phyloP scores from a whole-genome alignment of 1,139 yeast genomes.

The Lodderomyces parapsilosis region DNA sequence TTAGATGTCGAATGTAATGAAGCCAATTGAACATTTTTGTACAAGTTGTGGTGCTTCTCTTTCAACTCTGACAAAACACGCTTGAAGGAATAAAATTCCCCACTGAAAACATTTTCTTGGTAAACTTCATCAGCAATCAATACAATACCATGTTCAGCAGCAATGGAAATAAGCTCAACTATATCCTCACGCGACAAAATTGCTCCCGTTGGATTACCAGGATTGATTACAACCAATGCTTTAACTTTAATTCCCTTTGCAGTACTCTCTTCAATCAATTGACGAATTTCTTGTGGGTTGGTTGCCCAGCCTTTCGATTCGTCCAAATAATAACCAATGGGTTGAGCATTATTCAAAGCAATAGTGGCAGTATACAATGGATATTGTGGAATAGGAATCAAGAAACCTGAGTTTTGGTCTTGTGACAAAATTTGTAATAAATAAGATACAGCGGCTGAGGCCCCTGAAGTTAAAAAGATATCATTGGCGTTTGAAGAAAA shows the following conservation, averaged over 20 bases:
- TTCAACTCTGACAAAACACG: conserved; percentile 66
- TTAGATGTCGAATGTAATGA: conserved; percentile 94
- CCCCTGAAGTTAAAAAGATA: conserved; percentile 87
- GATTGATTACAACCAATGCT: conserved; percentile 89
- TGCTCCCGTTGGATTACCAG: conserved; percentile 97
- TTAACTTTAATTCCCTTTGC: conserved; percentile 62
- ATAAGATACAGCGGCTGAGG: conserved; percentile 84
- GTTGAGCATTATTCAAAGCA: conserved; percentile 75
- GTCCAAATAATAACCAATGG: conserved; percentile 84
- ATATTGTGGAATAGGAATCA: conserved; percentile 96
- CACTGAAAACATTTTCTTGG: conserved; percentile 83
- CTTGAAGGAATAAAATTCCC: conserved; percentile 65
- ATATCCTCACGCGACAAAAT: conserved; percentile 66
- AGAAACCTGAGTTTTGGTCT: conserved; percentile 72
- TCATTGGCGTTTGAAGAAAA: conserved; percentile 59
- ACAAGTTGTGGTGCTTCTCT: conserved; percentile 49
- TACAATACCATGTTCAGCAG: conserved; percentile 81
- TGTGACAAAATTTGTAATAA: conserved; percentile 68
- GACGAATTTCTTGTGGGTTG: conserved; percentile 63
- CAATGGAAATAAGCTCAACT: conserved; percentile 66
- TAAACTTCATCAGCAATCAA: conserved; percentile 98
- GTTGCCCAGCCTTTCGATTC: conserved; percentile 85
- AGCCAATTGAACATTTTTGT: conserved; percentile 78
- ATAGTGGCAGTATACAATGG: conserved; percentile 93
- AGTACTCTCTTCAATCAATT: conserved; percentile 51